Conservation (phyloP, 2,329 filamentous ascomycete genomes). For the Mollisiaceae sp. region DNA sequence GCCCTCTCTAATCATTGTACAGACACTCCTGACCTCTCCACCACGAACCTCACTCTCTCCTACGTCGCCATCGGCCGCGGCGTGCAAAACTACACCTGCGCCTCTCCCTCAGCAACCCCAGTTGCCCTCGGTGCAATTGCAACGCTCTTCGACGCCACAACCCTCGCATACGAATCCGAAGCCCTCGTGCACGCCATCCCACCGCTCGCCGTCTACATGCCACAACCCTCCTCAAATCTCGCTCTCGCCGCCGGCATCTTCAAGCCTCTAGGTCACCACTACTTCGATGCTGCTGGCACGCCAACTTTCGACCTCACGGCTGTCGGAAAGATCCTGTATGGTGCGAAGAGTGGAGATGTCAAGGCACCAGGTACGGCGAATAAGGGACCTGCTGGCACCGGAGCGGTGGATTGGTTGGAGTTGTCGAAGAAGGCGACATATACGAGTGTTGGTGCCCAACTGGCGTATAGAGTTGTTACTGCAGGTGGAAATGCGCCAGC, state of each 20-base stretch:
- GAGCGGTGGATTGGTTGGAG: slow-evolving; percentile 41
- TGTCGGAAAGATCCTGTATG: slow-evolving; percentile 32
- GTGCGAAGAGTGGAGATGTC: slow-evolving; percentile 32
- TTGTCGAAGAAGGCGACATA: slow-evolving; percentile 35
- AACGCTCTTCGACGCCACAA: slow-evolving; percentile 41
- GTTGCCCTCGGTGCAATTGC: slow-evolving; percentile 39
- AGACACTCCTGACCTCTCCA: slow-evolving; percentile 36
- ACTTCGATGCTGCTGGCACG: slow-evolving; percentile 37
- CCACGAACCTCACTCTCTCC: slow-evolving; percentile 36
- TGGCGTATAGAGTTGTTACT: slow-evolving; percentile 41
- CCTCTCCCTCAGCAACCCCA: slow-evolving; percentile 26
- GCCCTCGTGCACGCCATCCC: slow-evolving; percentile 31
- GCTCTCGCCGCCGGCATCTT: slow-evolving; percentile 16
- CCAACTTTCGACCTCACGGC: slow-evolving; percentile 39
- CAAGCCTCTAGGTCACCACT: slow-evolving; percentile 37
- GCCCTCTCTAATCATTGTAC: not conserved
- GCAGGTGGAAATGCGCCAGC: slow-evolving; percentile 35
- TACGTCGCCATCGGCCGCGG: slow-evolving; percentile 42
- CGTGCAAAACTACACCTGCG: slow-evolving; percentile 43
- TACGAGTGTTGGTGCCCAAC: slow-evolving; percentile 28
- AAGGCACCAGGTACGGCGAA: slow-evolving; percentile 34
- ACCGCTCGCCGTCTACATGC: slow-evolving; percentile 29
- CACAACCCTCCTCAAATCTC: slow-evolving; percentile 22
- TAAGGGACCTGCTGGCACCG: slow-evolving; percentile 35
- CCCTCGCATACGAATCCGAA: slow-evolving; percentile 29